Evolutionary conservation across 2,329 filamentous ascomycete genomes (phyloP), one percentile per base, ranked within the genome.

Genomic region (Incumbomyces delicatus): DNA sequence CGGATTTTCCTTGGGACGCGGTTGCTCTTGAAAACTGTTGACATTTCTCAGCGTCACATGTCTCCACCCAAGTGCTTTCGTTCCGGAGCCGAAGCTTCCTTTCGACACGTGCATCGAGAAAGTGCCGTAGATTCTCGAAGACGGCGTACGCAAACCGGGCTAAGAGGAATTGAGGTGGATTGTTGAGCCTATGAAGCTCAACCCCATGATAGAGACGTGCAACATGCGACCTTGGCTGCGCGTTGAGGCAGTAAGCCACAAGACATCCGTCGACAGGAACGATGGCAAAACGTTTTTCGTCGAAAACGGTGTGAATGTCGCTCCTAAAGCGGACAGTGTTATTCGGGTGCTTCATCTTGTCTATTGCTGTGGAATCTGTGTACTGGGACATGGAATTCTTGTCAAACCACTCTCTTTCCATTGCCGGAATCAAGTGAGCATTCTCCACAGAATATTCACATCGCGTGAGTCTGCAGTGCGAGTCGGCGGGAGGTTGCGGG

Each of bases 301-400:
- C 40, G 22, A 48, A 48, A 14, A 48, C n/a, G 22, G 18, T 48
- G 33, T 48, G 46, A 16, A 48, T 39, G 34, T 48, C 46, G 22
- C 40, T 44, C 29, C 41, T 44, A 2, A 48, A 20, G 32, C 46
- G 41, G 40, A 44, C 27, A 10, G 11, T 39, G 20, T 48, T 48
- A 33, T 32, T 36, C 20, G 40, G 18, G 17, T 44, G 16, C 17
- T 44, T 39, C 32, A 48, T 36, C 31, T 42, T 36, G 32, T 47
- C 45, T 4, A 31, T 34, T 8, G 27, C 16, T 1, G 38, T 43
- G 10, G 45, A 42, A 41, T 27, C 22, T 8, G 22, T 27, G 8
- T 27, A 27, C 22, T 27, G 22, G 8, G 22, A 4, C 22, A 27
- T 27, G 22, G 22, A 27, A 27, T 27, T 27, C 22, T 27, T 27